Evolutionary conservation across 345 rosid genomes (phyloP), one percentile per base, ranked within the genome.

Genomic region (Toxicodendron radicans): DNA sequence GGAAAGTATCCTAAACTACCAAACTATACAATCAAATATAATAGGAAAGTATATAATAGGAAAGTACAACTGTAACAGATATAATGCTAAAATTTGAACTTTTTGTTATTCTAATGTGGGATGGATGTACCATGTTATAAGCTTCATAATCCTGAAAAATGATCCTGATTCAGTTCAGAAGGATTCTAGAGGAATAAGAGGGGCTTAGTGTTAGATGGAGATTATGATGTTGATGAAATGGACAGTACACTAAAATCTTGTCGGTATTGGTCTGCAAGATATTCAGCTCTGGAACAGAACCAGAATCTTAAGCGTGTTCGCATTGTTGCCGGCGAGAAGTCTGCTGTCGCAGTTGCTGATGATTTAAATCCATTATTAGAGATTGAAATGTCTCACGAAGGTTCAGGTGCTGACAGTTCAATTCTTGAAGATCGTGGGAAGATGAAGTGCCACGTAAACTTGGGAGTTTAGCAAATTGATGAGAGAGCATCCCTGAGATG

Each of bases 41-140:
- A n/a, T n/a, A n/a, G n/a, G n/a, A n/a, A n/a, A n/a, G n/a, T n/a
- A n/a, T n/a, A n/a, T n/a, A n/a, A n/a, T n/a, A n/a, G n/a, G n/a
- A n/a, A n/a, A n/a, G n/a, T n/a, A n/a, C n/a, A n/a, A n/a, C n/a
- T n/a, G n/a, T n/a, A n/a, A n/a, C n/a, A n/a, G n/a, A n/a, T n/a
- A n/a, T n/a, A n/a, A n/a, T n/a, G n/a, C n/a, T n/a, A n/a, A n/a
- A n/a, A n/a, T n/a, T n/a, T n/a, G n/a, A n/a, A n/a, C n/a, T n/a
- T n/a, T n/a, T n/a, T 51, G 52, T 33, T 43, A 45, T 48, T 46
- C 7, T 62, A 10, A 73, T 89, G 88, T 85, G 93, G 99, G 79
- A 91, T 91, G 99, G 85, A 91, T 76, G 87, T 95, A 65, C 96
- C 98, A 10, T 90, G 88, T 51, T 90, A 91, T 81, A 93, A 86